These are phyloP conservation scores for Pascua sp. DNA, from an alignment of 1,284 basidiomycete genomes.

Conservation along the genomic window DNA sequence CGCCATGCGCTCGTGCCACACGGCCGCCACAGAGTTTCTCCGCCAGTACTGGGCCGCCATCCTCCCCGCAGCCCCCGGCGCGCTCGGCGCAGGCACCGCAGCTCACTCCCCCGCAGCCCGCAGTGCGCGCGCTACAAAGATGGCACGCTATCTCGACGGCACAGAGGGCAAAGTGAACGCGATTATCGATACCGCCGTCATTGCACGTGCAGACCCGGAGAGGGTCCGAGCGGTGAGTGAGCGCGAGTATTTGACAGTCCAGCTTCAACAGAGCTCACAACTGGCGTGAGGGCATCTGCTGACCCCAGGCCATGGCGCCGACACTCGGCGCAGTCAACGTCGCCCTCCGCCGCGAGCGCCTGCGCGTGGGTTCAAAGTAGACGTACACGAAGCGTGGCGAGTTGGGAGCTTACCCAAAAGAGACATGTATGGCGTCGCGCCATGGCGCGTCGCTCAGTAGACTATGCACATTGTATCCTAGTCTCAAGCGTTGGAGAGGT, in stretches of 20 bases:
- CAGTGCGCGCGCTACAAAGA: conserved; percentile 71
- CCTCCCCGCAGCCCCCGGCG: conserved; percentile 65
- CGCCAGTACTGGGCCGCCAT: conserved; percentile 91
- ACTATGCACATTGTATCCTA: too few species aligned
- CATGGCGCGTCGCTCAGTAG: neutral
- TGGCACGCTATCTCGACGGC: conserved; percentile 73
- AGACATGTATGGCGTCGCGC: neutral
- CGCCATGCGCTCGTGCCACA: conserved; percentile 83
- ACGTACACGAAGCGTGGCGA: neutral
- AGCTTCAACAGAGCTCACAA: too few species aligned
- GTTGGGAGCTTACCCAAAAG: neutral
- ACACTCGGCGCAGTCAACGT: conserved; percentile 71
- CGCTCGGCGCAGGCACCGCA: conserved; percentile 45
- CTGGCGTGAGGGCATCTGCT: too few species aligned
- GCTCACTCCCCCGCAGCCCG: conserved; percentile 52
- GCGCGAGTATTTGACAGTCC: too few species aligned
- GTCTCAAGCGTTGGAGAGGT: too few species aligned
- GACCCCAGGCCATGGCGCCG: conserved; percentile 63
- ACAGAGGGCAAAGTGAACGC: conserved; percentile 77
- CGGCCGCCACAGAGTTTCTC: conserved; percentile 90
- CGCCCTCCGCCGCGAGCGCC: conserved; percentile 53
- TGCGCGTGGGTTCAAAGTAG: conserved; percentile 1
- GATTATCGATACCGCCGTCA: conserved; percentile 63
- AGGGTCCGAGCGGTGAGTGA: conserved; percentile 57
- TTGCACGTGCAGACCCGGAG: conserved; percentile 61